Base-by-base conservation (phyloP, 371 early-diverging fungal species). In the Saksenaea oblongispora region DNA sequence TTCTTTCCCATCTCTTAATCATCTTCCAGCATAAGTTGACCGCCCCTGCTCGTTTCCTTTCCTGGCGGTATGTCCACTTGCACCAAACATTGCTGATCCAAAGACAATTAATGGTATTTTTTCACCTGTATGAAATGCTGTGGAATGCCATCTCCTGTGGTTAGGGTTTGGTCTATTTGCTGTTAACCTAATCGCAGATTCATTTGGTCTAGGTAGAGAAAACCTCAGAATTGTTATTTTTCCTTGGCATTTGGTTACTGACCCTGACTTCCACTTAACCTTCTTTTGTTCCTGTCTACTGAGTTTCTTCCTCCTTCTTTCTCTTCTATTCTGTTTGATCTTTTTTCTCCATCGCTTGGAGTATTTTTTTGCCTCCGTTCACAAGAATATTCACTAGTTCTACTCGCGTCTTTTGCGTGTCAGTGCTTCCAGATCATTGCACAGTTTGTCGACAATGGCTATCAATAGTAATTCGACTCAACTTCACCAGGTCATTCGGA, bases 341-440 rank as follows among this genome's bases (percentile, higher is more conserved):
- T 42, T 14, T n/a, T n/a, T 42, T 42, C n/a, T 13, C n/a, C 42
- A 1, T 1, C 17, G 42, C 42, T 42, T 42, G 0, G 15, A 42
- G n/a, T 42, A 42, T 34, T 7, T 58, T 39, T 58, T 44, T n/a
- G n/a, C 42, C 56, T 42, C 34, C 58, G 13, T 36, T 58, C 34
- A 42, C 42, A 5, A 42, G n/a, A 5, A 42, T 17, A 42, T 47
- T 37, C 55, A 37, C 55, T 24, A 61, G 42, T 53, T 66, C 66
- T 28, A 27, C 31, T 24, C n/a, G 2, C 26, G 62, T 53, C 11
- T 39, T 44, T 36, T 66, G 66, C 17, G 22, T 17, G 28, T 62
- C 66, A 66, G 7, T 54, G 44, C 42, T 42, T 42, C 42, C 17
- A 42, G 17, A n/a, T 42, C 42, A 42, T 42, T 17, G 17, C 42